phyloP scores from a whole-genome alignment of 106 monocot genomes.

The Dactylorhiza incarnata region DNA sequence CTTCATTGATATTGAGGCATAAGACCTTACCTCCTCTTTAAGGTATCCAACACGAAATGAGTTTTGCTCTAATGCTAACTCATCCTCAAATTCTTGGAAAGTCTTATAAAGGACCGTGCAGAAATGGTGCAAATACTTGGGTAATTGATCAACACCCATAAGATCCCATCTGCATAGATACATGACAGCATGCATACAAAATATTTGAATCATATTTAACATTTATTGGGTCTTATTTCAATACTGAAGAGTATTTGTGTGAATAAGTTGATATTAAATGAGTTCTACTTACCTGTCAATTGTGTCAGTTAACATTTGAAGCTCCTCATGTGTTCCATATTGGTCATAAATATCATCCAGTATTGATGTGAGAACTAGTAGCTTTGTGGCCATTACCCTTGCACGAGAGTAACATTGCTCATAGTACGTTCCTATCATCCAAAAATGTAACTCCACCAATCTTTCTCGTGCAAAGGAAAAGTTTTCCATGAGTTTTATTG shows the following conservation, averaged over 20 bases:
- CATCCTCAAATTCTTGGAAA: background rate
- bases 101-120: background rate
- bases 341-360: background rate
- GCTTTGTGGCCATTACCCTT: background rate
- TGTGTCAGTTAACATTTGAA: background rate
- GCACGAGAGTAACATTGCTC: background rate
- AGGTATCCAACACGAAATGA: background rate
- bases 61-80: background rate
- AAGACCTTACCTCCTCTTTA: background rate
- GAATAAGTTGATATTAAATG: background rate
- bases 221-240: background rate
- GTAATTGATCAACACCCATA: background rate
- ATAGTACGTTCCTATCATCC: background rate
- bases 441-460: background rate
- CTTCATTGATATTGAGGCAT: background rate
- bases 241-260: background rate
- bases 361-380: background rate
- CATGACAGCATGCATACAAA: background rate
- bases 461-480: background rate
- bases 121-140: background rate
- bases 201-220: background rate
- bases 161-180: background rate
- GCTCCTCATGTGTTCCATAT: background rate
- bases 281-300: background rate
- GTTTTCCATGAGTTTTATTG: background rate